These are phyloP conservation scores for Sporormia fimetaria DNA, from an alignment of 495 filamentous ascomycete species.

Conservation along the genomic window DNA sequence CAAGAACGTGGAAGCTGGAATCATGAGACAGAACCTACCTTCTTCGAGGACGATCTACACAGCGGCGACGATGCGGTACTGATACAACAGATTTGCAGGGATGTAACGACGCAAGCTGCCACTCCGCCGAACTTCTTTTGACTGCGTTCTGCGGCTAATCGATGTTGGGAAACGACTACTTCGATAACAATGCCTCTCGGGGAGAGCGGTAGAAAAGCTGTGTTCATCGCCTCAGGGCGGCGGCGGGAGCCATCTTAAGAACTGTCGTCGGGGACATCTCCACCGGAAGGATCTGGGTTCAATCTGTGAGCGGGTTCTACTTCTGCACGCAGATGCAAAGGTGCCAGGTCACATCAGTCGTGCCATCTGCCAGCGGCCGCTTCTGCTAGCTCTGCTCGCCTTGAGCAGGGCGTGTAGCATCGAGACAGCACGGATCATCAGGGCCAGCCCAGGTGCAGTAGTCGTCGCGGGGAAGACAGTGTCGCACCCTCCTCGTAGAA, in stretches of 20 bases:
- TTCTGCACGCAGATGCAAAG: slow-evolving; percentile 8
- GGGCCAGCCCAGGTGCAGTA: slow-evolving; percentile 9
- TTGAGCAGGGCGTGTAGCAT: slow-evolving; percentile 12
- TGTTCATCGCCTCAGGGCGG: too few species aligned
- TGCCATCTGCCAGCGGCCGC: slow-evolving; percentile 8
- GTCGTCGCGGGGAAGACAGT: slow-evolving; percentile 7
- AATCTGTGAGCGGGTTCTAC: background rate
- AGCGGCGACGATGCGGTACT: background rate
- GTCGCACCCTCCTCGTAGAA: slow-evolving; percentile 15
- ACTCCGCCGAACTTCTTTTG: background rate
- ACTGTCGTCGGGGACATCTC: slow-evolving; percentile 12
- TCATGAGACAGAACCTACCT: background rate
- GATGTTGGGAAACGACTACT: slow-evolving; percentile 22
- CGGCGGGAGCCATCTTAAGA: slow-evolving; percentile 13
- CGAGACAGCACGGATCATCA: slow-evolving; percentile 1
- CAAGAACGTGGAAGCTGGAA: too few species aligned
- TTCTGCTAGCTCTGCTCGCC: slow-evolving; percentile 9
- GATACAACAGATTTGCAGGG: background rate
- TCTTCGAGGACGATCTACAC: background rate
- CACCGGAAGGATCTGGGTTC: slow-evolving; percentile 5
- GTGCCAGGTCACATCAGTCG: slow-evolving; percentile 14
- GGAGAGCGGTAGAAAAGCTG: slow-evolving; percentile 11
- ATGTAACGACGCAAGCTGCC: background rate
- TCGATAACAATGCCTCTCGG: slow-evolving; percentile 23
- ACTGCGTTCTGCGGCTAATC: slow-evolving; percentile 7